Percentiles rank a stretch among this genome's conserved stretches.
phyloP scores from a whole-genome alignment of 108 stramenopile species.

The Skeletonema tropicum region DNA sequence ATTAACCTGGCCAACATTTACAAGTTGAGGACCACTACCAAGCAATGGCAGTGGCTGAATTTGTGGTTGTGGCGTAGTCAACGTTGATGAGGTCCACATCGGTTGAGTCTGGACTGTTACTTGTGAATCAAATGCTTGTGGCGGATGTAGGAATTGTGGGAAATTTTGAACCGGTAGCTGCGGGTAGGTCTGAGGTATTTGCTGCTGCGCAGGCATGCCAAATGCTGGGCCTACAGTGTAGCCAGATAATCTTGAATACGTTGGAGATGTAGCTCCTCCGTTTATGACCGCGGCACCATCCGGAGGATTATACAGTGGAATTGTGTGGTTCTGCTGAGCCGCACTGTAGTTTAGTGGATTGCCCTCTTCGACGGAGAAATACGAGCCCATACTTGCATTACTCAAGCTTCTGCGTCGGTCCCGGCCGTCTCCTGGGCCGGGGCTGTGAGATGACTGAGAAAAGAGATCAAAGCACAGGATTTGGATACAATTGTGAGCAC shows the following conservation, averaged over 20 bases:
- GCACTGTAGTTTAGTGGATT: conserved; percentile 4
- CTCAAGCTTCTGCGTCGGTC: conserved; percentile 14
- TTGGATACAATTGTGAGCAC: not conserved
- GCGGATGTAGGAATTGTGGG: conserved; percentile 2
- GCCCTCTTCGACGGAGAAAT: conserved; percentile 1
- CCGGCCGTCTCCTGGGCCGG: conserved; percentile 25
- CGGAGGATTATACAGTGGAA: not conserved
- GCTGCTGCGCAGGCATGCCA: not conserved
- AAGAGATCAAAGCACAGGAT: not conserved
- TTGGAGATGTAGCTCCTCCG: conserved; percentile 20
- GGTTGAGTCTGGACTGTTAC: not conserved
- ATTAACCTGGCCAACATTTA: not conserved
- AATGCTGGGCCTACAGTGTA: conserved; percentile 1
- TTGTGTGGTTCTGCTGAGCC: conserved; percentile 1
- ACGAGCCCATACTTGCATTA: conserved; percentile 2
- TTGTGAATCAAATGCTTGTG: conserved; percentile 3
- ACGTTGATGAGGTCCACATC: not conserved
- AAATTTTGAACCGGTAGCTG: conserved; percentile 6
- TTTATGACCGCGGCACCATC: conserved; percentile 8
- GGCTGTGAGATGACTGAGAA: conserved; percentile 18
- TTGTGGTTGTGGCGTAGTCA: conserved; percentile 15
- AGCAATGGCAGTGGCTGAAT: conserved; percentile 8
- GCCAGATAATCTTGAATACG: conserved; percentile 19
- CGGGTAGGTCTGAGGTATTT: not conserved
- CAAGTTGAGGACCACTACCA: not conserved